These are phyloP conservation scores for Sarcomyxa edulis DNA, from an alignment of 768 basidiomycete species.

Conservation along the genomic window DNA sequence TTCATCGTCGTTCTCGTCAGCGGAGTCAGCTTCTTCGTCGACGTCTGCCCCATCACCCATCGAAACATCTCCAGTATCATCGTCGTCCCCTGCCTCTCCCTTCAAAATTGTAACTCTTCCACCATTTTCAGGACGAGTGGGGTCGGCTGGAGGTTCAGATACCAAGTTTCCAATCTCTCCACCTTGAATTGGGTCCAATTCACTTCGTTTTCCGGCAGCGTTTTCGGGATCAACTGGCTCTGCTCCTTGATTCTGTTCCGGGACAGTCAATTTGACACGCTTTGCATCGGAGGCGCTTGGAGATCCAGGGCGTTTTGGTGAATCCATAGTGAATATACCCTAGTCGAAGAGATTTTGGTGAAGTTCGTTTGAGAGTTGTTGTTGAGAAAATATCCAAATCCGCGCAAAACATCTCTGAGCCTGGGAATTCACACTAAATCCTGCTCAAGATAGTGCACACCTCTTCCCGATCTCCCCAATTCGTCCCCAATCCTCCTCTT, in stretches of 20 bases:
- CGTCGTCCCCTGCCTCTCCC: slow-evolving; percentile 53
- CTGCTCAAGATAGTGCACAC: slow-evolving; percentile 11
- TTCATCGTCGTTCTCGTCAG: slow-evolving; percentile 79
- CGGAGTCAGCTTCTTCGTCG: slow-evolving; percentile 75
- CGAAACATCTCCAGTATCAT: slow-evolving; percentile 69
- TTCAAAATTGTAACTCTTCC: slow-evolving; percentile 37
- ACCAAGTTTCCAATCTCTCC: slow-evolving; percentile 75
- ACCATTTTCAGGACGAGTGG: slow-evolving; percentile 39
- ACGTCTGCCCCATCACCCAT: slow-evolving; percentile 75
- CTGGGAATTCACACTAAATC: too few species aligned
- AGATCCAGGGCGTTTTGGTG: slow-evolving; percentile 61
- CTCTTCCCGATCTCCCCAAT: slow-evolving; percentile 13
- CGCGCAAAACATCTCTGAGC: too few species aligned
- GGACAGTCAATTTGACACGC: slow-evolving; percentile 51
- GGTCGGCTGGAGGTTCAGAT: slow-evolving; percentile 29
- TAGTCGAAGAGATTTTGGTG: too few species aligned
- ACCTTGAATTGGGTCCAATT: slow-evolving; percentile 78
- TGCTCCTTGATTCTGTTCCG: slow-evolving; percentile 56
- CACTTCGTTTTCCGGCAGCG: slow-evolving; percentile 82
- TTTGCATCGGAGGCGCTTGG: slow-evolving; percentile 50
- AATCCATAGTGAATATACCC: slow-evolving; percentile 46
- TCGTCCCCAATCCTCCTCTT: neutral
- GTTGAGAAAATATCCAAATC: too few species aligned
- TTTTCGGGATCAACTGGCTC: slow-evolving; percentile 71
- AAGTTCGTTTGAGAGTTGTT: too few species aligned